Conservation (phyloP, 106 monocot genomes). For the Iris macrosiphon region DNA sequence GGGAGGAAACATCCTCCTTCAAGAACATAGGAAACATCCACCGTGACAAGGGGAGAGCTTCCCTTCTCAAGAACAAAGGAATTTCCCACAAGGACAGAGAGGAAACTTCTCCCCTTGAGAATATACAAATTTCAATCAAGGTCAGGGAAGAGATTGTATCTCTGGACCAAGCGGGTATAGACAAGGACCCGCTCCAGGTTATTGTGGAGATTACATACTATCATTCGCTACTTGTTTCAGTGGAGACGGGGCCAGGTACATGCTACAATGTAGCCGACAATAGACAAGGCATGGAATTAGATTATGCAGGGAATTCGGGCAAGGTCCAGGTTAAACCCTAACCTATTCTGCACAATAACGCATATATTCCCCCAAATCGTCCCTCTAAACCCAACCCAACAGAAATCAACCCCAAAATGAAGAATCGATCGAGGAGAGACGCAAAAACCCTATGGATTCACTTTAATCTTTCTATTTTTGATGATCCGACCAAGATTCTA, state of each 20-base stretch:
- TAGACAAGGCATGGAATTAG: background rate
- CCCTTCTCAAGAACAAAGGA: conserved; percentile 1
- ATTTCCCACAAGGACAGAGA: conserved; percentile 26
- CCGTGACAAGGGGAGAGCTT: conserved; percentile 3
- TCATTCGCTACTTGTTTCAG: conserved; percentile 1
- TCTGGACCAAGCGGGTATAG: background rate
- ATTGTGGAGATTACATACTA: conserved; percentile 3
- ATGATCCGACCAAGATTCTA: too few species aligned
- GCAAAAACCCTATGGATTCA: too few species aligned
- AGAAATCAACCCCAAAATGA: too few species aligned
- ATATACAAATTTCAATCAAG: conserved; percentile 33
- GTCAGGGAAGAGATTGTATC: conserved; percentile 16
- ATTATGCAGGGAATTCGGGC: conserved; percentile 6
- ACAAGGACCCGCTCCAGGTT: conserved; percentile 6
- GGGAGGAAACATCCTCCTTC: too few species aligned
- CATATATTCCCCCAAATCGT: too few species aligned
- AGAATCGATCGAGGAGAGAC: too few species aligned
- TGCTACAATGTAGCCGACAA: background rate
- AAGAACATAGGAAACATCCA: too few species aligned
- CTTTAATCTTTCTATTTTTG: too few species aligned
- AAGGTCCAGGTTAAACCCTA: conserved; percentile 17
- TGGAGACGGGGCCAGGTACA: conserved; percentile 12
- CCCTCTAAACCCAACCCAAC: too few species aligned
- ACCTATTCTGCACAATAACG: too few species aligned
- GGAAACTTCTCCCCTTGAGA: conserved; percentile 33